Base-by-base conservation (phyloP, 73 alveolate genomes). In the Blepharisma japonicum region DNA sequence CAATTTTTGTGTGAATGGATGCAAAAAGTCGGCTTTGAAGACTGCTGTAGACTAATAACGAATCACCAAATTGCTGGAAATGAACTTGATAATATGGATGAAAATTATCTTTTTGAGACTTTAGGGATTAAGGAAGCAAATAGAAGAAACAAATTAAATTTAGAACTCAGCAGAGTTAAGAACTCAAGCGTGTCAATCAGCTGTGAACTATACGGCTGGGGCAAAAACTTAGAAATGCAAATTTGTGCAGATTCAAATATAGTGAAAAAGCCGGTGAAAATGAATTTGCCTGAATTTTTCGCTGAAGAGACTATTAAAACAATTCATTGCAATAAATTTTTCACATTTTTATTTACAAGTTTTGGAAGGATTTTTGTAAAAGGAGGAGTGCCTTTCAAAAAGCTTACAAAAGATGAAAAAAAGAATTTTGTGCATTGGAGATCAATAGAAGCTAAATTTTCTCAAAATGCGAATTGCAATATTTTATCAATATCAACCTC, bases 51-150 rank as follows among this genome's bases (percentile, higher is more conserved):
- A 39, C 23, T 61, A 25, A 61, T 61, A 0, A 61, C 14, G 5
- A 61, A 70, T 80, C 56, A 70, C 5, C 32, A 70, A 39, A 70
- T 70, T 1, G 80, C 11, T 1, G 80, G 80, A 39, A 70, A 3
- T 38, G 80, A 45, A n/a, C 80, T 70, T 1, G 71, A 9, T 18
- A 45, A 70, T 45, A 14, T 47, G n/a, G 21, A 23, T 38, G 56
- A 45, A 23, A 47, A 70, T 11, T 70, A 70, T 45, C n/a, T 70
- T 18, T 9, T 45, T n/a, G 80, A 70, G 32, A 47, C 66, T 18
- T 47, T 70, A 70, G 80, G 80, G n/a, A 45, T 70, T 7, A 72
- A 45, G 3, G 66, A 70, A 45, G 14, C 56, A 23, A 54, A 45
- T 14, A 14, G 66, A 45, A 23, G 56, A 45, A 14, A 14, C 14